These are phyloP conservation scores for Fraxinus velutina DNA, from an alignment of 305 asterid genomes.

Conservation along the genomic window DNA sequence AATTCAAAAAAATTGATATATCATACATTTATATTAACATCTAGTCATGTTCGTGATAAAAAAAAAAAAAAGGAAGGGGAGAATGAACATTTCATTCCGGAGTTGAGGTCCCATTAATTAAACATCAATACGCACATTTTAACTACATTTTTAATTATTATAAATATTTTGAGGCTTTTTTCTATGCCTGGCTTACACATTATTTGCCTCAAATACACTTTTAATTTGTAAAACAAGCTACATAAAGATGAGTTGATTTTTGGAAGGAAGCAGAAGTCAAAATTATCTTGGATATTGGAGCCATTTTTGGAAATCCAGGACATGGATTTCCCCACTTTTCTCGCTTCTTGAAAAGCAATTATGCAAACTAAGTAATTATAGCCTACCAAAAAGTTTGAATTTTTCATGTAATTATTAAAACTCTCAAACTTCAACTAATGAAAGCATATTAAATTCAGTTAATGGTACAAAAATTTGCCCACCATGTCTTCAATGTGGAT, in stretches of 20 bases:
- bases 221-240: constrained; percentile 3
- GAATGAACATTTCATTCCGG: neutral
- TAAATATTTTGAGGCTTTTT: neutral
- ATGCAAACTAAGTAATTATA: constrained; percentile 24
- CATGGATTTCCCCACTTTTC: constrained; percentile 75
- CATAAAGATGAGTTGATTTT: neutral
- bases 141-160: no score
- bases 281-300: constrained; percentile 48
- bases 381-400: constrained; percentile 29
- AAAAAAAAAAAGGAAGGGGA: neutral
- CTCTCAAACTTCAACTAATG: constrained; percentile 25
- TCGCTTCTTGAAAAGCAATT: constrained; percentile 51
- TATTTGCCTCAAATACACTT: neutral
- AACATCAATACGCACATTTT: neutral
- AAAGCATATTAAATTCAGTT: constrained; percentile 19
- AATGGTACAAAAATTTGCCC: constrained; percentile 37
- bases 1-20: neutral
- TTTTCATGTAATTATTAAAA: neutral
- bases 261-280: constrained; percentile 42
- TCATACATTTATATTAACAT: neutral
- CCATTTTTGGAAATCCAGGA: constrained; percentile 45
- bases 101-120: neutral
- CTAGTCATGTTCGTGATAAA: neutral
- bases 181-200: neutral
- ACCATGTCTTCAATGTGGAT: constrained; percentile 48